Evolutionary conservation across 129 eudicot species (phyloP).

Genomic region (Flaveria brownii): DNA sequence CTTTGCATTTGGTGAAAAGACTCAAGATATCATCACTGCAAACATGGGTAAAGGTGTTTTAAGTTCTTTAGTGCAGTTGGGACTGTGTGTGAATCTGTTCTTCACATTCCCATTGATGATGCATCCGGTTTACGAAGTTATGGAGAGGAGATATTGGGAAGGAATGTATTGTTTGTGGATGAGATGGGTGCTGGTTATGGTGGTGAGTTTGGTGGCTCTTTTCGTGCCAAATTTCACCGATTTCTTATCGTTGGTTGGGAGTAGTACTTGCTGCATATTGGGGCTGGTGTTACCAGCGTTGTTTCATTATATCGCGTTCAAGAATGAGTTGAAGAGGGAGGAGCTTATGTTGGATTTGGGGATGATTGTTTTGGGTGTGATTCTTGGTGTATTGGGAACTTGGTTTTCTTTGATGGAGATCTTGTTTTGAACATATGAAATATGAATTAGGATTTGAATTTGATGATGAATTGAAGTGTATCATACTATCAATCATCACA

Average conservation of each 20-base stretch:
- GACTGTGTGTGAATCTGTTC: slow-evolving; percentile 54
- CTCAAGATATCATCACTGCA: slow-evolving; percentile 53
- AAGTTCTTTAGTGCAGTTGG: slow-evolving; percentile 53
- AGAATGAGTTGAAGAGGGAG: slow-evolving; percentile 40
- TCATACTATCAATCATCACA: slow-evolving; percentile 13
- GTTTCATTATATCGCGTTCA: slow-evolving; percentile 51
- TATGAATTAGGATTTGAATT: slow-evolving; percentile 12
- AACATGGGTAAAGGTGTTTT: slow-evolving; percentile 50
- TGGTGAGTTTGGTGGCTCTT: slow-evolving; percentile 52
- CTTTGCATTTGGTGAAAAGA: slow-evolving; percentile 53
- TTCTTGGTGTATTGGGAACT: slow-evolving; percentile 60
- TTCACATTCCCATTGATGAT: slow-evolving; percentile 68
- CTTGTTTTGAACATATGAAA: slow-evolving; percentile 18
- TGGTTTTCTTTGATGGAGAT: slow-evolving; percentile 55
- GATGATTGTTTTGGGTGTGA: slow-evolving; percentile 50
- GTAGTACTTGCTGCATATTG: slow-evolving; percentile 55
- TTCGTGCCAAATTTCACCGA: slow-evolving; percentile 63
- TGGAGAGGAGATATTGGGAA: slow-evolving; percentile 58
- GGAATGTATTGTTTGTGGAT: slow-evolving; percentile 61
- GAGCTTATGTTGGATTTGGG: slow-evolving; percentile 39
- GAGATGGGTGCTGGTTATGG: slow-evolving; percentile 59
- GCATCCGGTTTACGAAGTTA: slow-evolving; percentile 72
- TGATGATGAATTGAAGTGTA: slow-evolving; percentile 14
- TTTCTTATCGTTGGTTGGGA: slow-evolving; percentile 61
- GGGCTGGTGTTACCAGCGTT: slow-evolving; percentile 60